Percentiles rank a stretch among this genome's conserved stretches.
Conservation (phyloP, 1,284 basidiomycete species). For the Naganishia sp. region DNA sequence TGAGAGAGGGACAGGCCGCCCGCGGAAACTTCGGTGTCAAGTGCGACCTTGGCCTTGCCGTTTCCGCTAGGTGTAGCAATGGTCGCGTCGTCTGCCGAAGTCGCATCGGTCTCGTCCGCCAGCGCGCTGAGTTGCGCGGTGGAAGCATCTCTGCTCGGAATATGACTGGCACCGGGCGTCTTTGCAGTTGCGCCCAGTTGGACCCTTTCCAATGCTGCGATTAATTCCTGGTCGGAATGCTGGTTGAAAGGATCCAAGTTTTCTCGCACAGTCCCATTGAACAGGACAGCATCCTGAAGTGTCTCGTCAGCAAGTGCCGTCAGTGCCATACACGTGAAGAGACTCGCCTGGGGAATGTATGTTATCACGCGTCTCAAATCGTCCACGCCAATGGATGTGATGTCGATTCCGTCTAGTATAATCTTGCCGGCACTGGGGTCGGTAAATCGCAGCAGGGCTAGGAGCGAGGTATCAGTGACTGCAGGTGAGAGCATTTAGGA, state of each 20-base stretch:
- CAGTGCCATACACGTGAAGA: background rate
- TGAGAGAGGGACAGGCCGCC: constrained; percentile 43
- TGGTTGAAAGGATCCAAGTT: constrained; percentile 87
- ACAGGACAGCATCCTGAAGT: constrained; percentile 67
- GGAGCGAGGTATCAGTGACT: constrained; percentile 60
- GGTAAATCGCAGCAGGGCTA: constrained; percentile 80
- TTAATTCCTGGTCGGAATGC: constrained; percentile 74
- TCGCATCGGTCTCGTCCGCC: constrained; percentile 5
- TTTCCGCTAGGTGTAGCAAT: constrained; percentile 7
- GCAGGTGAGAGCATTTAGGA: constrained; percentile 58
- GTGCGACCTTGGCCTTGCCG: constrained; percentile 16
- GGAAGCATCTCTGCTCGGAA: constrained; percentile 17
- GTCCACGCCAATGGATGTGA: constrained; percentile 66
- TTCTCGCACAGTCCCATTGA: constrained; percentile 80
- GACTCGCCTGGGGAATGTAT: constrained; percentile 54
- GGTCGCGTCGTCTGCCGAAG: constrained; percentile 13
- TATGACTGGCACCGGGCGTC: constrained; percentile 29
- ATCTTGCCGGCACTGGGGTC: constrained; percentile 80
- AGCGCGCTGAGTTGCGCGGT: constrained; percentile 10
- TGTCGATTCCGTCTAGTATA: constrained; percentile 83
- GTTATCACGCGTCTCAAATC: constrained; percentile 52
- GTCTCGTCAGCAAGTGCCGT: background rate
- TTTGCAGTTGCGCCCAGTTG: constrained; percentile 23
- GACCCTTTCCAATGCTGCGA: constrained; percentile 53
- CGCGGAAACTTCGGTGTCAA: constrained; percentile 27